Base-by-base conservation (phyloP, 169 alveolate species). In the Perkinsus olseni region DNA sequence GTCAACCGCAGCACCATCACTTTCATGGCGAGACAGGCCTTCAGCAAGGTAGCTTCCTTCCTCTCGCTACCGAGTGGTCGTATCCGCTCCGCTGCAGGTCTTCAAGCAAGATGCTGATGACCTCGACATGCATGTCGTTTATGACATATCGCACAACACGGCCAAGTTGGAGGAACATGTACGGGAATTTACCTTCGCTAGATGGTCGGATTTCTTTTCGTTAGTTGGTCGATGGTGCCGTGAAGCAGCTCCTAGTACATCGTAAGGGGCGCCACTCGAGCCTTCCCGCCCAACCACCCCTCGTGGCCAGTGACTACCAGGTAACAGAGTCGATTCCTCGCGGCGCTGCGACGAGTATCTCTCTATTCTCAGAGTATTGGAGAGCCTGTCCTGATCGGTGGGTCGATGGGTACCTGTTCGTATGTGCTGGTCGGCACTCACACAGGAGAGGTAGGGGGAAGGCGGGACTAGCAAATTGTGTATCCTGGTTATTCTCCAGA, bases 321-420 rank as follows among this genome's bases (percentile, higher is more conserved):
- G 94, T 94, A 74, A 94, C 95, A 0, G 36, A 62, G 36, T 0
- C 8, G 0, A 6, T 6, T 28, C 36, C 13, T 28, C 17, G 82
- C 0, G 50, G 11, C 3, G 21, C 50, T 40, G 50, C 0, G 82
- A 24, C 62, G 28, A 13, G 37, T 62, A 28, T 62, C 6, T 28
- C 82, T 0, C 13, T 28, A 0, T 13, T 62, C 37, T 21, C 82
- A 62, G 82, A 62, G 93, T 50, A 94, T 96, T 48, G 99, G 99
- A 4, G 98, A 97, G 94, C 99, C 99, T 0, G 98, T 97, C 74
- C 96, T 97, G 48, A 97, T 97, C 11, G 99, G 99, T 28, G 99
- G 98, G 39, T 96, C 98, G 38, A 97, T 97, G 99, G 99, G 99
- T 20, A 97, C 98, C 21, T 95, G 97, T 95, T 96, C 98, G 40